phyloP scores from a whole-genome alignment of 1,139 yeast genomes.

The Zygotorulaspora mrakii region DNA sequence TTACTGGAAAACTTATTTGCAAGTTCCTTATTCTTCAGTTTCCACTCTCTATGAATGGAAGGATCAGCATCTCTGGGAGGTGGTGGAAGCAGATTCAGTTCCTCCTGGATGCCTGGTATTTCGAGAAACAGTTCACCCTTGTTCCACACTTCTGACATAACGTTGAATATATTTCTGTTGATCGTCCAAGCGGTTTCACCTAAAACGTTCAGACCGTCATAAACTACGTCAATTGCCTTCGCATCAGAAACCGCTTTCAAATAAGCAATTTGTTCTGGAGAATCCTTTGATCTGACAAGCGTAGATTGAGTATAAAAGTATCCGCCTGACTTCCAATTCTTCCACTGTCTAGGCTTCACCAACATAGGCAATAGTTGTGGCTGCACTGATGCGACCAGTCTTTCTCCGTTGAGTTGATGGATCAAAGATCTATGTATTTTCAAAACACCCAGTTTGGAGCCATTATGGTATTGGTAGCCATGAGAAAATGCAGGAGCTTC shows the following conservation, averaged over 20 bases:
- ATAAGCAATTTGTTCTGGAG: conserved; percentile 88
- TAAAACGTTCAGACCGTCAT: conserved; percentile 79
- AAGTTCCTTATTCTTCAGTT: conserved; percentile 52
- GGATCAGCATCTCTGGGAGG: conserved; percentile 75
- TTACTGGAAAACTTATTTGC: conserved; percentile 60
- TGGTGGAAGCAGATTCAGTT: conserved; percentile 57
- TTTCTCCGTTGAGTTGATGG: conserved; percentile 63
- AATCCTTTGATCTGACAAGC: conserved; percentile 73
- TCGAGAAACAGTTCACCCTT: conserved; percentile 74
- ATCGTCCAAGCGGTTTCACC: conserved; percentile 94
- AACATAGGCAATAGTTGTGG: conserved; percentile 95
- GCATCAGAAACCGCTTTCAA: conserved; percentile 77
- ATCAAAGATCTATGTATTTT: conserved; percentile 70
- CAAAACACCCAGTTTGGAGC: conserved; percentile 77
- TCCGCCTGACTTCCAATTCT: conserved; percentile 76
- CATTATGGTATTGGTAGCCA: conserved; percentile 74
- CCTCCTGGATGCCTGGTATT: conserved; percentile 61
- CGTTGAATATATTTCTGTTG: conserved; percentile 63
- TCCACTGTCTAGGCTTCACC: conserved; percentile 86
- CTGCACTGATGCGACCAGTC: conserved; percentile 63
- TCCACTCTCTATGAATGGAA: conserved; percentile 62
- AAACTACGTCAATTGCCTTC: conserved; percentile 60
- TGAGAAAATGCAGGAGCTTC: conserved; percentile 90
- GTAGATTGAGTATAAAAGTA: conserved; percentile 60
- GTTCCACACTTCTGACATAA: conserved; percentile 82